A percentile compares a stretch with the other conserved stretches of the same genome.
Conservation (phyloP, 192 early-diverging fungal species). For the Geranomyces michiganensis region DNA sequence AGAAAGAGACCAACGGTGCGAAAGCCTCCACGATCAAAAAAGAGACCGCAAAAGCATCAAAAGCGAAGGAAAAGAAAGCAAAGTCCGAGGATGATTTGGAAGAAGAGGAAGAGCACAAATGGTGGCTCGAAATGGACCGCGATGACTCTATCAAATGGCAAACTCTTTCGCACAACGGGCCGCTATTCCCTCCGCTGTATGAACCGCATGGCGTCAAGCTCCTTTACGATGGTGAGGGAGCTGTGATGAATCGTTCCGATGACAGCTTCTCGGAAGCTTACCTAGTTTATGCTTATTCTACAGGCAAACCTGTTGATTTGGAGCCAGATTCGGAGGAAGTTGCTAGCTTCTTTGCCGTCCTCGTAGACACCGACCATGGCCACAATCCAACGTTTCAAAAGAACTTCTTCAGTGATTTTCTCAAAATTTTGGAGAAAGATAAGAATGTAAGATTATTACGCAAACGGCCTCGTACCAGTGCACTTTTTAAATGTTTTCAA, state of each 20-base stretch:
- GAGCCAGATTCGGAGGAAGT: conserved; percentile 89
- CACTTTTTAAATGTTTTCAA: background rate
- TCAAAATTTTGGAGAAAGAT: conserved; percentile 62
- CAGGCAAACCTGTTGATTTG: conserved; percentile 56
- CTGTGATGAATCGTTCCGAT: too few relatives aligned
- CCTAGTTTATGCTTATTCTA: background rate
- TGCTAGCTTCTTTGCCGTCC: conserved; percentile 88
- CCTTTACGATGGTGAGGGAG: conserved; percentile 73
- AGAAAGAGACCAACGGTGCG: background rate
- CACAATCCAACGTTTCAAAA: conserved; percentile 74
- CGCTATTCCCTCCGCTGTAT: conserved; percentile 89
- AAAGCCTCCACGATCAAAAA: background rate
- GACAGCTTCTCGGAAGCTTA: background rate
- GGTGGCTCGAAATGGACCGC: conserved; percentile 16
- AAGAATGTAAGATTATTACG: conserved; percentile 52
- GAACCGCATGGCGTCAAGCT: conserved; percentile 87
- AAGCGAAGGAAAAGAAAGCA: conserved; percentile 10
- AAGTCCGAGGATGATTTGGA: conserved; percentile 34
- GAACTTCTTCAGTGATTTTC: conserved; percentile 95
- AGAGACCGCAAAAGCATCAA: background rate
- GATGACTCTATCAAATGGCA: conserved; percentile 63
- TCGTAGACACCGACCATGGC: conserved; percentile 79
- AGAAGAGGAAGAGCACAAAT: conserved; percentile 24
- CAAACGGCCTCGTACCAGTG: background rate
- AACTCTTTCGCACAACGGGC: conserved; percentile 84